Conservation (phyloP, 169 alveolate species). For the Cryptosporidium xiaoi region DNA sequence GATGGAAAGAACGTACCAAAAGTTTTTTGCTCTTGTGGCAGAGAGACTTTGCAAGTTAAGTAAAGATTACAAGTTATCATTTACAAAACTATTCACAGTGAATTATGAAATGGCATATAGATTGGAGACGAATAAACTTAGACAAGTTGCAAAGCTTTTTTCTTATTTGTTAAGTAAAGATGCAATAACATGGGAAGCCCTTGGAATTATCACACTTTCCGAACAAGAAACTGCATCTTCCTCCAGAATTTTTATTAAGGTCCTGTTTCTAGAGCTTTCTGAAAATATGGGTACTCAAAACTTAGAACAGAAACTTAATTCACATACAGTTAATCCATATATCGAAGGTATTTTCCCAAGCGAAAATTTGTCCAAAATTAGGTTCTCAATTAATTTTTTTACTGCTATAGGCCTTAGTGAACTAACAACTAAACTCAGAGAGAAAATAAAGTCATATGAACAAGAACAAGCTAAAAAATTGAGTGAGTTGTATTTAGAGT, state of each 20-base stretch:
- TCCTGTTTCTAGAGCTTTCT: slow-evolving; percentile 92
- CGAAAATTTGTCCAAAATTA: slow-evolving; percentile 93
- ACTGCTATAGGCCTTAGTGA: slow-evolving; percentile 97
- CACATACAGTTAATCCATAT: slow-evolving; percentile 87
- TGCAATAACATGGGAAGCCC: slow-evolving; percentile 91
- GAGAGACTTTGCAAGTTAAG: slow-evolving; percentile 94
- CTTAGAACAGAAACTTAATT: slow-evolving; percentile 83
- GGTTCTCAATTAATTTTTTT: slow-evolving; percentile 97
- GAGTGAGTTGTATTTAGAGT: slow-evolving; percentile 9
- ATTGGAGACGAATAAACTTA: slow-evolving; percentile 95
- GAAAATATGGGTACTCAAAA: slow-evolving; percentile 87
- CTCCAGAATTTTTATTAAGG: slow-evolving; percentile 96
- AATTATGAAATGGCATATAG: slow-evolving; percentile 91
- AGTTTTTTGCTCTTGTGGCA: slow-evolving; percentile 94
- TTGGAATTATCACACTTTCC: slow-evolving; percentile 91
- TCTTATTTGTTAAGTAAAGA: slow-evolving; percentile 94
- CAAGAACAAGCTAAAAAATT: slow-evolving; percentile 35
- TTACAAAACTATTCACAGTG: slow-evolving; percentile 87
- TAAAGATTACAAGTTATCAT: slow-evolving; percentile 91
- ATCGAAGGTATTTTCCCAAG: slow-evolving; percentile 93
- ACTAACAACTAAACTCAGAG: slow-evolving; percentile 93
- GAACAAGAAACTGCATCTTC: slow-evolving; percentile 97
- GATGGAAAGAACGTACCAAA: slow-evolving; percentile 97
- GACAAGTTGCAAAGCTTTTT: slow-evolving; percentile 96
- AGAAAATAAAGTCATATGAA: slow-evolving; percentile 80